phyloP scores from a whole-genome alignment of 768 basidiomycete species.

The Lactarius trivialis region DNA sequence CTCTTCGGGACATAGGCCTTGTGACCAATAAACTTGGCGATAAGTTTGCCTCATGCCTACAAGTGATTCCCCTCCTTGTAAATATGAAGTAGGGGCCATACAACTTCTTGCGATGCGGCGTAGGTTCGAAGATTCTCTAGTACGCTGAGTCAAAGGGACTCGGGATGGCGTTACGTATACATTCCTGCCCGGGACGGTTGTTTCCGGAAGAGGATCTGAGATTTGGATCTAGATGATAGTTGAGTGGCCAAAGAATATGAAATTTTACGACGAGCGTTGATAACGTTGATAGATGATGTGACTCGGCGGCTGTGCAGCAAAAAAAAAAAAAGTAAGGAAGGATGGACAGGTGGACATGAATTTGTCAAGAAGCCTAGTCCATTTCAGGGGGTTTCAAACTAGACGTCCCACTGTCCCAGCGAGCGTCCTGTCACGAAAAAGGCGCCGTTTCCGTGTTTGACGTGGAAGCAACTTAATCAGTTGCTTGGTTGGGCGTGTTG shows the following conservation, averaged over 20 bases:
- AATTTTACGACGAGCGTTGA: constrained; percentile 8
- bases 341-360: constrained; percentile 14
- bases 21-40: constrained; percentile 7
- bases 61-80: neutral
- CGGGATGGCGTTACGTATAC: constrained; percentile 11
- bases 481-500: constrained; percentile 14
- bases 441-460: constrained; percentile 18
- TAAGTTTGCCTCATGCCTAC: constrained; percentile 6
- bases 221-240: constrained; percentile 14
- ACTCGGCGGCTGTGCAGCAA: constrained; percentile 19
- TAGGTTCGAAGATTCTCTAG: constrained; percentile 16
- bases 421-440: constrained; percentile 9
- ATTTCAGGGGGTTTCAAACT: constrained; percentile 8
- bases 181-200: constrained; percentile 13
- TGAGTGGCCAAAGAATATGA: constrained; percentile 20
- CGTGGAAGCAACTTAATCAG: constrained; percentile 23
- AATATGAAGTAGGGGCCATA: neutral
- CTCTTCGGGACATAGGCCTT: neutral
- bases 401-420: constrained; percentile 9
- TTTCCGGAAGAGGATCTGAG: constrained; percentile 16
- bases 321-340: constrained; percentile 8
- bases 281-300: constrained; percentile 16
- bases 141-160: constrained; percentile 10
- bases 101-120: constrained; percentile 1
- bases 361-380: constrained; percentile 15